These are phyloP conservation scores for Saccharomyces hybrid DNA, from an alignment of 1,139 yeast species.

Conservation along the genomic window DNA sequence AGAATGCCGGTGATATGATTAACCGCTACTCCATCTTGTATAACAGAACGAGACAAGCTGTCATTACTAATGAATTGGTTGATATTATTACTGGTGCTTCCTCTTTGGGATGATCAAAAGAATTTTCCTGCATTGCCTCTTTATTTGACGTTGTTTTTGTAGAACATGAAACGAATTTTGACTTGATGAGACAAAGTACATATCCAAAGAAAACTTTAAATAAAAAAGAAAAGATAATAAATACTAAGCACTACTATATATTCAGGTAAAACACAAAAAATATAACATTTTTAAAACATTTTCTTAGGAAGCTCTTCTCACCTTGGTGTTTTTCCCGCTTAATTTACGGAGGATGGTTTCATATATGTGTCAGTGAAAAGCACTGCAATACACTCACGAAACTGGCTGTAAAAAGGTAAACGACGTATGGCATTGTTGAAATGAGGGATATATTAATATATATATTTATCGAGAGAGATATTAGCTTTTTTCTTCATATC, in stretches of 20 bases:
- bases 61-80: constrained; percentile 97
- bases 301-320: not conserved
- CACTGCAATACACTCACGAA: not conserved
- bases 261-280: not conserved
- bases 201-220: not conserved
- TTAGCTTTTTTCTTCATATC: no score
- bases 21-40: constrained; percentile 90
- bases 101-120: constrained; percentile 65
- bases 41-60: constrained; percentile 99
- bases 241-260: not conserved
- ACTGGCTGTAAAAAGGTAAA: not conserved
- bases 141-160: constrained; percentile 1
- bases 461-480: not conserved
- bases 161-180: not conserved
- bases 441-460: not conserved
- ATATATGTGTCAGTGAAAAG: not conserved
- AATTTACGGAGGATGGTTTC: not conserved
- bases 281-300: not conserved
- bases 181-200: constrained; percentile 1
- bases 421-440: not conserved
- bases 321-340: not conserved
- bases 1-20: constrained; percentile 99
- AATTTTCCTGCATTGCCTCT: not conserved
- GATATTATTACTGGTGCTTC: constrained; percentile 99
- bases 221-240: not conserved